These are phyloP conservation scores for Pseudopyricularia javanii DNA, from an alignment of 2,329 filamentous ascomycete genomes.

Conservation along the genomic window DNA sequence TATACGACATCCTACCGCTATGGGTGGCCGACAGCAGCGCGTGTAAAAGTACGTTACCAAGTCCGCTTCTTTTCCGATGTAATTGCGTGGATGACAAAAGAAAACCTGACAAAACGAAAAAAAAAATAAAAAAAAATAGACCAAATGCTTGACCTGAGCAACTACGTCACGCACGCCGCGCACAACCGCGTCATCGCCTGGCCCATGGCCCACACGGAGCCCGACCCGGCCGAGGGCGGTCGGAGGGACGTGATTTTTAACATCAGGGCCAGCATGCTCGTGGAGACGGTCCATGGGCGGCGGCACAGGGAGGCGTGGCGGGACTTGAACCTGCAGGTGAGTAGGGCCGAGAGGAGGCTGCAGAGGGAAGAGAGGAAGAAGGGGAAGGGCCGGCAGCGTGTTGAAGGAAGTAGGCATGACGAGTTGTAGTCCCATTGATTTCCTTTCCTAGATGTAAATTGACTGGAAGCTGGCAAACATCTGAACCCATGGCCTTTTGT, in stretches of 20 bases:
- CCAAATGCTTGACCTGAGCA: slow-evolving; percentile 11
- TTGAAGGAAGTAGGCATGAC: background rate
- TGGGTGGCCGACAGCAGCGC: slow-evolving; percentile 24
- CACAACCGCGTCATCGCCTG: slow-evolving; percentile 18
- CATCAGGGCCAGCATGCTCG: slow-evolving; percentile 12
- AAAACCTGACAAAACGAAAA: background rate
- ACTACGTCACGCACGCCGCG: slow-evolving; percentile 13
- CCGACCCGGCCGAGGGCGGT: slow-evolving; percentile 9
- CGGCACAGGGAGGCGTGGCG: slow-evolving; percentile 2
- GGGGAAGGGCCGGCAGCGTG: background rate
- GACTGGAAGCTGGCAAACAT: too few species aligned
- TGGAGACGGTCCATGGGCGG: slow-evolving; percentile 1
- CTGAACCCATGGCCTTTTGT: too few species aligned
- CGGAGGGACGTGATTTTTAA: slow-evolving; percentile 16
- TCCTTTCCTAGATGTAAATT: too few species aligned
- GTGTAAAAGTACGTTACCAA: slow-evolving; percentile 19
- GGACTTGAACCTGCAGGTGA: slow-evolving; percentile 1
- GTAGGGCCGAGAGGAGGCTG: slow-evolving; percentile 2
- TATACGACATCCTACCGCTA: slow-evolving; percentile 28
- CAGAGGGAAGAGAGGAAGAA: slow-evolving; percentile 1
- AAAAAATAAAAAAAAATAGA: background rate
- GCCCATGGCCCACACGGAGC: slow-evolving; percentile 16
- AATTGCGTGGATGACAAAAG: background rate
- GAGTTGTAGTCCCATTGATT: background rate
- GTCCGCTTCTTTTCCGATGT: background rate